Conservation (phyloP, 2,329 filamentous ascomycete genomes). For the Apiospora rasikravindrae region DNA sequence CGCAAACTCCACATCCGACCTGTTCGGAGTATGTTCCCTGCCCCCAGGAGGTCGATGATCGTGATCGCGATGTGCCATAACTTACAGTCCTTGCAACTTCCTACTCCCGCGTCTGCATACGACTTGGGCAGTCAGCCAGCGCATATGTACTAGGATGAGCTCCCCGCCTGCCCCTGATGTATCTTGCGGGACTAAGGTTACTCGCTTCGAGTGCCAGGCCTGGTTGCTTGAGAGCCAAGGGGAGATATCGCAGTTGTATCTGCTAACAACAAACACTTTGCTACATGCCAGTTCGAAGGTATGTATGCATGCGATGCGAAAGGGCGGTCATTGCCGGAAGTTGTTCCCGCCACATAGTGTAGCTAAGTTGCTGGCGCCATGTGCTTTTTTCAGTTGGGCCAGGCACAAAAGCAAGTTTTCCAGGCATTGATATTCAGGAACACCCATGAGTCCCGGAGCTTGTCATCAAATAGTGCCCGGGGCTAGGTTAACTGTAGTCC, state of each 20-base stretch:
- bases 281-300: too few relatives aligned
- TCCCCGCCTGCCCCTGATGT: background rate
- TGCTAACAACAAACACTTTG: background rate
- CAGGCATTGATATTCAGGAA: slow-evolving; percentile 12
- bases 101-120: background rate
- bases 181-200: background rate
- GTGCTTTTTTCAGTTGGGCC: background rate
- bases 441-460: slow-evolving; percentile 5
- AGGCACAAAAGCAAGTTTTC: slow-evolving; percentile 6
- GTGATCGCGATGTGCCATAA: background rate
- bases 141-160: background rate
- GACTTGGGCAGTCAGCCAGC: background rate
- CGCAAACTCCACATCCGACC: background rate
- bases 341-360: background rate
- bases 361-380: background rate
- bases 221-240: background rate
- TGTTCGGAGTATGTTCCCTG: background rate
- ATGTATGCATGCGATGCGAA: background rate
- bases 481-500: background rate
- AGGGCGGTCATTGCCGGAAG: background rate
- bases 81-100: background rate
- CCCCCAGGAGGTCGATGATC: background rate
- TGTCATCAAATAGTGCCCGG: slow-evolving; percentile 12
- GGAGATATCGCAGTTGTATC: background rate
- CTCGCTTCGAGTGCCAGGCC: background rate